A percentile compares a stretch with the other conserved stretches of the same genome.
Conservation (phyloP, 345 rosid genomes). For the Triadica sebifera region DNA sequence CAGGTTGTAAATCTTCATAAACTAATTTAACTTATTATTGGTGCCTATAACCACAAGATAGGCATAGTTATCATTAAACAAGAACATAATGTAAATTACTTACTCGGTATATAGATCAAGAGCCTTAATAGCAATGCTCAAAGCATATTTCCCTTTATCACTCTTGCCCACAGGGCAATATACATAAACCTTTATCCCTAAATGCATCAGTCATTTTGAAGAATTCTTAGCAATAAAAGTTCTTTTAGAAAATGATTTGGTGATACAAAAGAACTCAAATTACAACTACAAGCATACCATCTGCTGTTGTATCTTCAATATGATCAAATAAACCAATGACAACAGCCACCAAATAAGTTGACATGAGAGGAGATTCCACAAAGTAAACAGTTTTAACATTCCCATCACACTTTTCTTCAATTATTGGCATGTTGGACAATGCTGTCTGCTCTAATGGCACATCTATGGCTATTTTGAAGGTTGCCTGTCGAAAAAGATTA, state of each 20-base stretch:
- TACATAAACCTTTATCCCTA: slow-evolving; percentile 38
- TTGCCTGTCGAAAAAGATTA: slow-evolving; percentile 28
- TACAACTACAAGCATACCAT: slow-evolving; percentile 26
- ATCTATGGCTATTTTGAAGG: slow-evolving; percentile 37
- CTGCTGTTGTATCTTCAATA: slow-evolving; percentile 32
- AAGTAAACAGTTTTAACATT: slow-evolving; percentile 37
- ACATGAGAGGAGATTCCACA: slow-evolving; percentile 41
- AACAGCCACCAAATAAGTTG: slow-evolving; percentile 47
- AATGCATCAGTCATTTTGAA: slow-evolving; percentile 4
- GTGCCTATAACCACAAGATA: neutral
- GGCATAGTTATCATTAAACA: neutral
- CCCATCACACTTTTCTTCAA: slow-evolving; percentile 31
- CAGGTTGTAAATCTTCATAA: too few relatives aligned
- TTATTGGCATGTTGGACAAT: slow-evolving; percentile 45
- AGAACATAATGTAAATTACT: slow-evolving; percentile 9
- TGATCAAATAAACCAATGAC: slow-evolving; percentile 44
- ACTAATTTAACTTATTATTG: too few relatives aligned
- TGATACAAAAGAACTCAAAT: neutral
- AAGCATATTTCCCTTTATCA: slow-evolving; percentile 32
- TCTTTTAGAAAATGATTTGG: neutral
- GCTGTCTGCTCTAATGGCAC: slow-evolving; percentile 31
- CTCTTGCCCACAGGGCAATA: slow-evolving; percentile 42
- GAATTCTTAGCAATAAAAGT: neutral
- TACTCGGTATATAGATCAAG: slow-evolving; percentile 39
- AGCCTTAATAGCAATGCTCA: slow-evolving; percentile 38